Percentiles rank a stretch among this genome's conserved stretches.
Evolutionary conservation across 495 filamentous ascomycete species (phyloP).

Genomic region (Hyaloscypha finlandica): DNA sequence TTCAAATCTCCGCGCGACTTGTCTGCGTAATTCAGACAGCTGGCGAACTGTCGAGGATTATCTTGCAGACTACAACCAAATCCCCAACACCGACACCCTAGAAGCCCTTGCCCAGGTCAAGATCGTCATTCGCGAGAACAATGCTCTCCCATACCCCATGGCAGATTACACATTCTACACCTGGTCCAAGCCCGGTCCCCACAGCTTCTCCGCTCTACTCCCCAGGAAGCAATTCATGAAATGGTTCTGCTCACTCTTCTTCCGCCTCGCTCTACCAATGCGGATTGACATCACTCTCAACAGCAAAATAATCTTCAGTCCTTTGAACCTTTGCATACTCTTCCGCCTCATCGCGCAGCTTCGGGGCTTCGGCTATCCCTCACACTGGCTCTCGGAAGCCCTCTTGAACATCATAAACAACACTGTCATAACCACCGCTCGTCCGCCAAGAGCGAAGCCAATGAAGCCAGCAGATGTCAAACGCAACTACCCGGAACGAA

Average conservation of each 20-base stretch:
- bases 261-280: slow-evolving; percentile 1
- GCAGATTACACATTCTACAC: slow-evolving; percentile 4
- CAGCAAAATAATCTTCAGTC: background rate
- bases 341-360: background rate
- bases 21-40: slow-evolving; percentile 7
- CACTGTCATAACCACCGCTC: background rate
- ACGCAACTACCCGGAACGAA: background rate
- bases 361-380: background rate
- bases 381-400: slow-evolving; percentile 12
- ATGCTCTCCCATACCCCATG: background rate
- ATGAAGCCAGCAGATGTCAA: background rate
- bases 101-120: background rate
- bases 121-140: background rate
- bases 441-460: background rate
- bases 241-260: slow-evolving; percentile 13
- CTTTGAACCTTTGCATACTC: slow-evolving; percentile 1
- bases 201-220: background rate
- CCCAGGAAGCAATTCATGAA: slow-evolving; percentile 3
- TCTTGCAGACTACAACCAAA: slow-evolving; percentile 2
- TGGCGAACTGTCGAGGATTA: background rate
- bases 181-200: background rate
- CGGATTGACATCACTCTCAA: background rate
- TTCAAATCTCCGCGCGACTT: background rate
- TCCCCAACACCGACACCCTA: background rate
- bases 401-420: background rate